Evolutionary conservation across 805 yeast genomes (phyloP), one percentile per base, ranked within the genome.

Genomic region (Peterozyma toletana): DNA sequence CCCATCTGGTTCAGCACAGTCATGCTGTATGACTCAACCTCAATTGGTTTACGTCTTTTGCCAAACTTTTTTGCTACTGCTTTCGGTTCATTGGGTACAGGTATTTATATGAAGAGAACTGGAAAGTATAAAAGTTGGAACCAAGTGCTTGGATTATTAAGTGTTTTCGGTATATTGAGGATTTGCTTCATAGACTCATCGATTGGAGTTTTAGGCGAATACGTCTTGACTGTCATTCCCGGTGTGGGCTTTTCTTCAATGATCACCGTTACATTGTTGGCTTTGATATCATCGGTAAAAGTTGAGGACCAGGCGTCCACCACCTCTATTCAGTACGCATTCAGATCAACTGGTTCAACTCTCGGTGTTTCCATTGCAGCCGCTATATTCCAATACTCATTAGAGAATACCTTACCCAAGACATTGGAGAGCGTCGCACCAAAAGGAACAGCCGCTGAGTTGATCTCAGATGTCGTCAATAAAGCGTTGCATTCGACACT

Each of bases 301-400:
- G 61, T 68, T 30, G 73, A 75, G 44, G 72, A 68, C 56, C 93
- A 85, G 59, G 95, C 95, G 1, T 75, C 86, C 11, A 79, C 89
- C 1, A 87, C 95, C 0, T 83, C 91, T 0, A 82, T 87, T 44
- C 91, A 85, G 55, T 86, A 86, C 59, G 86, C 90, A 0, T 87
- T 84, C 66, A 71, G 95, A 53, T 81, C 91, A 5, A 80, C 88
- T 1, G 95, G 95, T 0, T 82, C 90, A n/a, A 83, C 93, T 0
- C 61, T 86, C 39, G 95, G 95, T 30, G 88, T 86, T 11, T 67
- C 90, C 2, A 52, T 80, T 11, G 80, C 86, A 0, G 72, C 83
- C 17, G 80, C 87, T 3, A 66, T 83, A 21, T 83, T 83, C 64
- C 83, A 78, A 53, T 67, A 68, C 41, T 55, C 68, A 3, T 60